Conservation (phyloP, 768 basidiomycete species). For the Macrocybe gigantea region DNA sequence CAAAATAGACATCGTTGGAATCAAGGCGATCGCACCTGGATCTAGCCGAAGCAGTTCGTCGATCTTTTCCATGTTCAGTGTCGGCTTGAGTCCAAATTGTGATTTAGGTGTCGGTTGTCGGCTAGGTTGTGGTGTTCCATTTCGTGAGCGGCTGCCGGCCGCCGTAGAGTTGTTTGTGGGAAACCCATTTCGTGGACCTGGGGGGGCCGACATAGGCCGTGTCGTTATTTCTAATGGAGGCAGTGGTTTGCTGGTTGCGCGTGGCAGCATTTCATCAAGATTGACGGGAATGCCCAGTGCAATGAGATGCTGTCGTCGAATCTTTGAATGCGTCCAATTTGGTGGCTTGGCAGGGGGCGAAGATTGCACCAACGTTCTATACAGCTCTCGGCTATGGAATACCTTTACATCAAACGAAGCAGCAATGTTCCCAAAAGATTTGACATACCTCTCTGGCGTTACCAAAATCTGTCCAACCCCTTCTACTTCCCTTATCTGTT, state of each 20-base stretch:
- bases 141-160: conserved; percentile 41
- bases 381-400: conserved; percentile 66
- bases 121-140: conserved; percentile 42
- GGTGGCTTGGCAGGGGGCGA: conserved; percentile 78
- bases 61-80: conserved; percentile 62
- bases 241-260: conserved; percentile 54
- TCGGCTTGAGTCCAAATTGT: conserved; percentile 73
- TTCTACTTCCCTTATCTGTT: conserved; percentile 72
- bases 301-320: conserved; percentile 87
- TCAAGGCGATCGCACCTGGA: conserved; percentile 42
- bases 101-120: conserved; percentile 25
- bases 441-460: conserved; percentile 63
- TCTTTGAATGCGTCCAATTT: conserved; percentile 91
- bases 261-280: conserved; percentile 84
- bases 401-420: conserved; percentile 9
- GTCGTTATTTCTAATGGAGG: conserved; percentile 82
- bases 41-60: conserved; percentile 60
- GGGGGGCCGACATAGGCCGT: conserved; percentile 76
- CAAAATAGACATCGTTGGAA: too few species aligned
- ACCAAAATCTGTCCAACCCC: conserved; percentile 78
- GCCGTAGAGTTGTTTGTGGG: conserved; percentile 23
- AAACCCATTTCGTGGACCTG: conserved; percentile 43
- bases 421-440: conserved; percentile 1
- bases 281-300: conserved; percentile 92
- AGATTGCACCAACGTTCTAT: conserved; percentile 63